Conservation (phyloP, 495 filamentous ascomycete species). For the Neurospora sp. region DNA sequence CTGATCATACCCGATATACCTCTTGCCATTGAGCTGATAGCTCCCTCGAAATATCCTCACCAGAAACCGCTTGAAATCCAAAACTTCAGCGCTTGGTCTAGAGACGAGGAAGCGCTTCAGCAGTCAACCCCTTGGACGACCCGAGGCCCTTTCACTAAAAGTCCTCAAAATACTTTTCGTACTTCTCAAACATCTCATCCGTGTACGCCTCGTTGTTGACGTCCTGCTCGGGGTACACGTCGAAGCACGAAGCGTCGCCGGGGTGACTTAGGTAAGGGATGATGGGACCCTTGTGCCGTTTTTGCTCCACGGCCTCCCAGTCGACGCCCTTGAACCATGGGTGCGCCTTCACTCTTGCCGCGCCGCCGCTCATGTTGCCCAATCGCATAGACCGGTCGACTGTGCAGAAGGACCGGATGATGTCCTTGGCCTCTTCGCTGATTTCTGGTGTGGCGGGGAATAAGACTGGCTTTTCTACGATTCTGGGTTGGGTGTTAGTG, state of each 20-base stretch:
- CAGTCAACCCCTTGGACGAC: background rate
- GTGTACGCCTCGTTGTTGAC: conserved; percentile 52
- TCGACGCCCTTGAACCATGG: conserved; percentile 76
- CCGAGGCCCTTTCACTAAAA: conserved; percentile 39
- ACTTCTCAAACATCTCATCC: conserved; percentile 59
- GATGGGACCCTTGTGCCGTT: conserved; percentile 68
- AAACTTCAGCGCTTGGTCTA: too few relatives aligned
- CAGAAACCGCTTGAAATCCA: background rate
- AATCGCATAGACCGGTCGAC: conserved; percentile 80
- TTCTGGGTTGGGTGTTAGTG: conserved; percentile 34
- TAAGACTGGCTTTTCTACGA: conserved; percentile 61
- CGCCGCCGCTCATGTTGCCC: conserved; percentile 78
- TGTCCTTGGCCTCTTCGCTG: conserved; percentile 65
- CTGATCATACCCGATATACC: background rate
- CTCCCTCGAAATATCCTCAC: background rate
- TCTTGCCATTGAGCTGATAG: background rate
- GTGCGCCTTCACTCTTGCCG: conserved; percentile 71
- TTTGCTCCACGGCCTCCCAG: conserved; percentile 75
- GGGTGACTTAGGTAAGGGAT: conserved; percentile 70
- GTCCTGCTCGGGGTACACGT: conserved; percentile 63
- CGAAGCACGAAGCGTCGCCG: conserved; percentile 84
- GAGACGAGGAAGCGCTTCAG: too few relatives aligned
- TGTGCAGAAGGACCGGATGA: conserved; percentile 79
- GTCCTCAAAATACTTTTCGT: conserved; percentile 68
- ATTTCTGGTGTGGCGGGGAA: conserved; percentile 56